Percentiles rank a stretch among this genome's conserved stretches.
phyloP scores from a whole-genome alignment of 179 eudicot genomes.

The Beta macrorhiza region DNA sequence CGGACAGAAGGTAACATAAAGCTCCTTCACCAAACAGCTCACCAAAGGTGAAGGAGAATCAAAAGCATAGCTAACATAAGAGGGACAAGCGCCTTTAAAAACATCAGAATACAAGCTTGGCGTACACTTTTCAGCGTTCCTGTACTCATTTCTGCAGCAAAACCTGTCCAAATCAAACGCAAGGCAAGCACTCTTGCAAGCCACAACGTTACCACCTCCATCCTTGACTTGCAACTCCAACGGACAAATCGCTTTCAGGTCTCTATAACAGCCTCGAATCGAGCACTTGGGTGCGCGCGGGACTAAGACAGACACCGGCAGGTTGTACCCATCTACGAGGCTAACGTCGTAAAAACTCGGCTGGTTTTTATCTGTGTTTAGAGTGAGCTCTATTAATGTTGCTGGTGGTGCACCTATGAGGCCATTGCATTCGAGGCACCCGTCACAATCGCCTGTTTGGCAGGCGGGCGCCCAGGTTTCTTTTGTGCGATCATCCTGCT shows the following conservation, averaged over 20 bases:
- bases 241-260: conserved; percentile 53
- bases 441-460: conserved; percentile 70
- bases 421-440: conserved; percentile 59
- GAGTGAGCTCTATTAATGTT: conserved; percentile 58
- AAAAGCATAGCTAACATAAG: conserved; percentile 63
- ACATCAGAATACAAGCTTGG: conserved; percentile 61
- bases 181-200: conserved; percentile 84
- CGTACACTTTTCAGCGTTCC: conserved; percentile 55
- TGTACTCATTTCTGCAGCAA: conserved; percentile 64
- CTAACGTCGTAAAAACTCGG: conserved; percentile 78
- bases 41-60: conserved; percentile 57
- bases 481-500: neutral
- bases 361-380: conserved; percentile 43
- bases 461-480: conserved; percentile 39
- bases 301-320: conserved; percentile 52
- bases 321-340: conserved; percentile 72
- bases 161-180: conserved; percentile 56
- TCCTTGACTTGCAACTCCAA: conserved; percentile 51
- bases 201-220: conserved; percentile 47
- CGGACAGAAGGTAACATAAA: conserved; percentile 64
- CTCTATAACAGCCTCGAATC: conserved; percentile 53
- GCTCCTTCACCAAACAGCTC: conserved; percentile 58
- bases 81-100: conserved; percentile 71
- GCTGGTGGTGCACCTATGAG: conserved; percentile 65
- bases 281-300: conserved; percentile 32